Base-by-base conservation (phyloP, 2,329 filamentous ascomycete species). In the Simplicillium sp. region DNA sequence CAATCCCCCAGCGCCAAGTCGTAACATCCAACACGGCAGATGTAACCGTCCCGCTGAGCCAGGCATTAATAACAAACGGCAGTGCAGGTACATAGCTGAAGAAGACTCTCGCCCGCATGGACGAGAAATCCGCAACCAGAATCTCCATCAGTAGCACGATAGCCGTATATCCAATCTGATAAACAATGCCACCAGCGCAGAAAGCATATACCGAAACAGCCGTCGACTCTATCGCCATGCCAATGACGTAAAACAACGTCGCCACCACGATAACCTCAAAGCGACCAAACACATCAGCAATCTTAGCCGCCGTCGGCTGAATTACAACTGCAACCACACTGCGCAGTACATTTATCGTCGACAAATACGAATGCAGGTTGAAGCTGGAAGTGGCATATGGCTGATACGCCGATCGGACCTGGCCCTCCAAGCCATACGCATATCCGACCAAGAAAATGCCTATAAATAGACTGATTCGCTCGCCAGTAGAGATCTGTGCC, bases 281-380 rank as follows among this genome's bases (percentile, higher is more conserved):
- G 43, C 78, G 68, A 15, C 78, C 79, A 48, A 82, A 78, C 9
- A 80, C 71, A 48, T 77, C 78, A 14, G 77, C 74, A 42, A 82
- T 66, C 48, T 80, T 81, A 9, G 75, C 77, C 0, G 73, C 72
- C 0, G 77, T 72, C 25, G 66, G 77, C 60, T 77, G 59, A 3
- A 71, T 69, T 3, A 75, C 76, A 29, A 75, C 76, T 7, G 74
- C 76, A 45, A 81, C 70, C 20, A 82, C 75, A 38, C 67, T 66
- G 11, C 74, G 66, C 11, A 81, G 52, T 11, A 78, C 72, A 51
- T 72, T 75, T 46, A 81, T 68, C 1, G 77, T 80, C 0, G 75
- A 66, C 3, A 79, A 59, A 37, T 75, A 63, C 28, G 73, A 77
- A 51, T 82, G 76, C 6, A 66, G 45, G 4, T 56, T 54, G 48